A percentile compares a stretch with the other conserved stretches of the same genome.
Conservation (phyloP, 768 basidiomycete species). For the Pleurotus giganteus region DNA sequence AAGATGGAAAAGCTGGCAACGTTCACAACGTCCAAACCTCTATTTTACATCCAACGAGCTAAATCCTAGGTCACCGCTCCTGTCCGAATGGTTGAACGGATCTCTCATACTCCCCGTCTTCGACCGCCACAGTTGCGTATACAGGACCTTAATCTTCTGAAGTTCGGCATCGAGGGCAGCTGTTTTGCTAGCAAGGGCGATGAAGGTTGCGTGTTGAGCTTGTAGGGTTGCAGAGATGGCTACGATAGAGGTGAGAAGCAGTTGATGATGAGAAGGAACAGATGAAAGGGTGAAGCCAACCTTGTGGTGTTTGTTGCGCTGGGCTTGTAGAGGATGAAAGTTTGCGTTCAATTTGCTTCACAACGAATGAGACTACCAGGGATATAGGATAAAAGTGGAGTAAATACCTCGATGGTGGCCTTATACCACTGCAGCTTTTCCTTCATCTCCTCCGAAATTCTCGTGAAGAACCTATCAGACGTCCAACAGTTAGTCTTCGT, state of each 20-base stretch:
- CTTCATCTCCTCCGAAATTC: conserved; percentile 69
- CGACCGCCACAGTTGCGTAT: conserved; percentile 76
- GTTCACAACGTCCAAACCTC: background rate
- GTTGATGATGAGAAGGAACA: conserved; percentile 8
- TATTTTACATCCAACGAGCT: conserved; percentile 40
- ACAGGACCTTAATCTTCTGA: conserved; percentile 71
- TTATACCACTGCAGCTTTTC: conserved; percentile 78
- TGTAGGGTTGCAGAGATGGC: conserved; percentile 76
- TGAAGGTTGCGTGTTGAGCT: conserved; percentile 75
- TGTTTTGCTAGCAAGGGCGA: conserved; percentile 73
- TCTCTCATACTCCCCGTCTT: conserved; percentile 83
- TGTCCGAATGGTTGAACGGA: conserved; percentile 62
- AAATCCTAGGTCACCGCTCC: conserved; percentile 39
- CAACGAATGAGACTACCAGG: background rate
- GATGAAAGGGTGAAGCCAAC: conserved; percentile 32
- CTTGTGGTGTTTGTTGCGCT: conserved; percentile 71
- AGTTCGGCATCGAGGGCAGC: conserved; percentile 72
- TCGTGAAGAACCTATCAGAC: conserved; percentile 59
- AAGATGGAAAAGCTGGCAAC: too few relatives aligned
- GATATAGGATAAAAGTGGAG: background rate
- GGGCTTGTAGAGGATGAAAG: conserved; percentile 64
- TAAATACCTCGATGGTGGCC: conserved; percentile 68
- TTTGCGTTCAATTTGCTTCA: conserved; percentile 81
- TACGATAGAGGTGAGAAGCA: conserved; percentile 26
- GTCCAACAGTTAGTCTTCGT: too few relatives aligned